These are phyloP conservation scores for Lagenidium giganteum DNA, from an alignment of 352 stramenopile species.

Conservation along the genomic window DNA sequence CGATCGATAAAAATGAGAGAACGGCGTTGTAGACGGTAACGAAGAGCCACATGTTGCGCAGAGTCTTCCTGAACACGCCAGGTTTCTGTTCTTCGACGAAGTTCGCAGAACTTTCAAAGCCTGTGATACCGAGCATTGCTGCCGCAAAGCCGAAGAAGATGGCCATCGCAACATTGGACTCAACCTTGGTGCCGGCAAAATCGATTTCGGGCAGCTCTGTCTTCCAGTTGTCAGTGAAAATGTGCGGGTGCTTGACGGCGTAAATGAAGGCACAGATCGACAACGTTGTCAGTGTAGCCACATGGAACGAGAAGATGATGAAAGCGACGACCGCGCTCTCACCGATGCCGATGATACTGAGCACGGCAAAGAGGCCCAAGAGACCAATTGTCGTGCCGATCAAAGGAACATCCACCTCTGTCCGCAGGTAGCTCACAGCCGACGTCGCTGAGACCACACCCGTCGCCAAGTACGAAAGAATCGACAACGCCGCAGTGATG, in stretches of 20 bases:
- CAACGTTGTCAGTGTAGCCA: constrained; percentile 56
- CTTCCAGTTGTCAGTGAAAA: constrained; percentile 64
- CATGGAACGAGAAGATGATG: constrained; percentile 81
- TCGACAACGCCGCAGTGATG: constrained; percentile 71
- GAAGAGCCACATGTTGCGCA: constrained; percentile 73
- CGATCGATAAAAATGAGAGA: constrained; percentile 55
- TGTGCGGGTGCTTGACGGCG: constrained; percentile 36
- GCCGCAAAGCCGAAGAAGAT: constrained; percentile 72
- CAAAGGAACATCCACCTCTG: constrained; percentile 41
- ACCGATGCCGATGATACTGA: constrained; percentile 65
- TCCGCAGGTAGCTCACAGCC: constrained; percentile 75
- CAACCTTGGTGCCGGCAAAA: constrained; percentile 34
- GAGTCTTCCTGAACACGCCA: constrained; percentile 74
- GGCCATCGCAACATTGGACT: constrained; percentile 32
- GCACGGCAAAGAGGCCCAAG: constrained; percentile 71
- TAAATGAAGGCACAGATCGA: constrained; percentile 45
- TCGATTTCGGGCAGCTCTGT: constrained; percentile 46
- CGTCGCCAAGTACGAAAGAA: constrained; percentile 88
- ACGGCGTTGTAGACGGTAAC: constrained; percentile 83
- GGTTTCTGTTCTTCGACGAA: constrained; percentile 83
- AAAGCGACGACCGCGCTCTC: constrained; percentile 77
- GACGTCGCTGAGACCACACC: constrained; percentile 67
- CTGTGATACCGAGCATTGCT: constrained; percentile 84
- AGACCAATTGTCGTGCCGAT: constrained; percentile 33
- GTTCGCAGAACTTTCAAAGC: constrained; percentile 84